Base-by-base conservation (phyloP, 768 basidiomycete species). In the Amanita rimosa region DNA sequence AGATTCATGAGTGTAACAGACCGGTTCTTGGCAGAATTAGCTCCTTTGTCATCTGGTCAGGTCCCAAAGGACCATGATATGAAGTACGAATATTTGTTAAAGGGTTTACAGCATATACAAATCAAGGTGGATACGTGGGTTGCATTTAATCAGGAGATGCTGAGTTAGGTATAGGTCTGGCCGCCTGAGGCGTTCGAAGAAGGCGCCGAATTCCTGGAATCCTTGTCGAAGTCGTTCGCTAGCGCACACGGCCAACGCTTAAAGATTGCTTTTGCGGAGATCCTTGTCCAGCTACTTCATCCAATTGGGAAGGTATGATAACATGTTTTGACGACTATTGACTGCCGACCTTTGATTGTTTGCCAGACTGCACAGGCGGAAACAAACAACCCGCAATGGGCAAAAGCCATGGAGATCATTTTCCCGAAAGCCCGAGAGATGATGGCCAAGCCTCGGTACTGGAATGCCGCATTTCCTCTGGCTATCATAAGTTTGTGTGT, bases 301-400 rank as follows among this genome's bases (percentile, higher is more conserved):
- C 85, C 90, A 0, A 88, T 95, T 41, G 85, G 83, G 52, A 92
- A 95, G 75, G 90, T 85, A 50, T 37, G 64, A 31, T n/a, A 44
- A 13, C 13, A 33, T 6, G 5, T 29, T 14, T 6, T 36, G 53
- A 17, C 21, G 31, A 50, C 37, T 21, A 27, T 26, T 24, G 38
- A 22, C 17, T 41, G 36, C 10, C 27, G 14, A 22, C 48, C 58
- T 41, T n/a, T 50, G 31, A 46, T 11, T 16, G 37, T 44, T 17
- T 17, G 17, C 22, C 46, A 93, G 87, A 94, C 85, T 34, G 94
- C 90, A 0, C 91, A 93, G 66, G 93, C 90, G 5, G 93, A 97
- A 66, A 92, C 94, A 43, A 96, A 96, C 57, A 85, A 94, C 62
- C 93, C 93, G 0, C 75, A 86, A 55, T 97, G 93, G 93, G 89